Base-by-base conservation (phyloP, 495 filamentous ascomycete species). In the Tetracladium setigerum region DNA sequence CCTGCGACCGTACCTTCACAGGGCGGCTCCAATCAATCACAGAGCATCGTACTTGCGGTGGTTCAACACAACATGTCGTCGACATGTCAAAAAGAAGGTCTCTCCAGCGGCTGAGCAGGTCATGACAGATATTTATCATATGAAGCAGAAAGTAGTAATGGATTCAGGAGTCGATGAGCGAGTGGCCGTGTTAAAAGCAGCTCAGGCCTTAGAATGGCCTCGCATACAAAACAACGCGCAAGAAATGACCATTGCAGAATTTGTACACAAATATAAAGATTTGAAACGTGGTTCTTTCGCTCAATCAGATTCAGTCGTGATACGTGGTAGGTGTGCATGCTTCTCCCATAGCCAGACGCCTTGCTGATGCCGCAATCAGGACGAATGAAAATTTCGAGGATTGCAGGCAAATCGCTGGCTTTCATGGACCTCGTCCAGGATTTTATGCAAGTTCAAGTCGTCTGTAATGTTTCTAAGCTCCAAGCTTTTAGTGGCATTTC, bases 401-500 rank as follows among this genome's bases (percentile, higher is more conserved):
- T 64, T 9, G 58, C 64, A n/a, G 59, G 72, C 47, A 79, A 74
- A 56, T 86, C 84, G 66, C 80, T 98, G 60, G 71, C 85, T 36
- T 98, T 98, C 65, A 66, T 95, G 54, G 84, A 91, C 65, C 57
- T 97, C 46, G 65, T 74, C 46, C 78, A 84, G 66, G 78, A 89
- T 63, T 81, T 78, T 30, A 61, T 74, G 55, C 76, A 73, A 52
- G 57, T 89, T 27, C 92, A 98, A 61, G 74, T 74, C 22, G 75
- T 95, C 62, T 76, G 82, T 62, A 83, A 86, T 65, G 66, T 81
- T 33, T 65, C 66, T 30, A 74, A 70, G 38, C 63, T 94, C 5
- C 17, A 49, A 30, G 40, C 38, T 6, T 58, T 64, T 40, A 62
- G 63, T 15, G 71, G 65, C 5, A 62, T 72, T 13, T 53, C 52